Base-by-base conservation (phyloP, 345 rosid species). In the Noccaea caerulescens region DNA sequence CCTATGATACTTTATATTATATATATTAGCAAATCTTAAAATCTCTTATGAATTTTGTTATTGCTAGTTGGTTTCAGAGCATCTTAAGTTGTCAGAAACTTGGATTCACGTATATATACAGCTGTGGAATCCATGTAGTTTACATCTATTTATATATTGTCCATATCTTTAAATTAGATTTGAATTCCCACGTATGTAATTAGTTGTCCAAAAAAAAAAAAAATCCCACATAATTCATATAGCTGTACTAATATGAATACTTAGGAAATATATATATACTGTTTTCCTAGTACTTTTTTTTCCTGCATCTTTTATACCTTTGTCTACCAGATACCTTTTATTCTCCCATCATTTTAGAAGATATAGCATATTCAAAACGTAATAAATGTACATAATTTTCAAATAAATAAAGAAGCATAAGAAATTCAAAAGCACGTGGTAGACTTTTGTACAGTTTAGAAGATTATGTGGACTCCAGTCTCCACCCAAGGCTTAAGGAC, bases 381-480 rank as follows among this genome's bases (percentile, higher is more conserved):
- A 42, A 33, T 56, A 46, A 69, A 38, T 58, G n/a, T 4, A 20
- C 2, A 47, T 23, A 44, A 41, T 38, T 72, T 65, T 56, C 50
- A 41, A 50, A 56, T 37, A 45, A 25, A 25, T 12, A 56, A 20
- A 16, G 16, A 63, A 45, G 14, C 54, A 46, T 57, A 72, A 72
- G 0, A 55, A 54, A 23, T 34, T 64, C 77, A 56, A 47, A 39
- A 65, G 44, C 77, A 65, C 66, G 66, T 65, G 77, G 27, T 72
- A 25, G 77, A 72, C 77, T 64, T 64, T 72, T 65, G 27, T 25
- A 36, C 37, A 41, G 52, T 62, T 11, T 52, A 27, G 13, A 38
- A 62, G 37, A 2, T 56, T 14, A 58, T 45, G 76, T 72, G 42
- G 36, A 55, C 58, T 64, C 27, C 27, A 25, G 27, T 25, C 58